Evolutionary conservation across 2,329 filamentous ascomycete genomes (phyloP), one percentile per base, ranked within the genome.

Genomic region (Phialemonium atrogriseum): DNA sequence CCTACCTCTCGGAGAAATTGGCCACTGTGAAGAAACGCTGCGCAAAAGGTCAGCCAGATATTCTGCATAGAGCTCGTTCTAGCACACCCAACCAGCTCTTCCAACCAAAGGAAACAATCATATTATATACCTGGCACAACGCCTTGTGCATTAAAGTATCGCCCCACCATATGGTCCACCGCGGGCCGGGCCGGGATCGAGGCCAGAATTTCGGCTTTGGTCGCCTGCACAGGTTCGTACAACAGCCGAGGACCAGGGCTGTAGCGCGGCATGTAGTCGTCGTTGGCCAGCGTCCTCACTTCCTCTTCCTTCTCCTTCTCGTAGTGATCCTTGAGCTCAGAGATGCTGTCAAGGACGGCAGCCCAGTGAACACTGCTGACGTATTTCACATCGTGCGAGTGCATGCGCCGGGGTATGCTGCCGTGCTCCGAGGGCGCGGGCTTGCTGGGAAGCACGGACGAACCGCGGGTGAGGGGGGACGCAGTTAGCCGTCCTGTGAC

Each of bases 311-410:
- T 41, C 9, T 56, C 49, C 5, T 45, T 39, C 1, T 52, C 49
- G 7, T 59, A 45, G 9, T 57, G 50, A 2, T 57, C 48, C 30
- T 51, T 59, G 3, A 64, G 42, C 5, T 62, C 58, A 2, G 58
- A 46, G 15, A 64, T 62, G 19, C 50, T 47, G 20, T 63, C 56
- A 4, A 64, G 43, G 2, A 64, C 48, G 10, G 60, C 54, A 7
- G 54, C 49, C 59, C 60, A 64, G 33, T 64, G 61, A 7, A 45
- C 48, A 14, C 52, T 44, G 13, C 48, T 42, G 9, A 60, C 54
- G 19, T 64, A 65, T 17, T 38, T 1, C 43, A 38, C 2, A 43
- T 54, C 26, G 30, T n/a, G n/a, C n/a, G n/a, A n/a, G n/a, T n/a
- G n/a, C n/a, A n/a, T n/a, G n/a, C n/a, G n/a, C n/a, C n/a, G n/a